Evolutionary conservation across 306 rosid species (phyloP).

Genomic region (Gleditsia sinensis): DNA sequence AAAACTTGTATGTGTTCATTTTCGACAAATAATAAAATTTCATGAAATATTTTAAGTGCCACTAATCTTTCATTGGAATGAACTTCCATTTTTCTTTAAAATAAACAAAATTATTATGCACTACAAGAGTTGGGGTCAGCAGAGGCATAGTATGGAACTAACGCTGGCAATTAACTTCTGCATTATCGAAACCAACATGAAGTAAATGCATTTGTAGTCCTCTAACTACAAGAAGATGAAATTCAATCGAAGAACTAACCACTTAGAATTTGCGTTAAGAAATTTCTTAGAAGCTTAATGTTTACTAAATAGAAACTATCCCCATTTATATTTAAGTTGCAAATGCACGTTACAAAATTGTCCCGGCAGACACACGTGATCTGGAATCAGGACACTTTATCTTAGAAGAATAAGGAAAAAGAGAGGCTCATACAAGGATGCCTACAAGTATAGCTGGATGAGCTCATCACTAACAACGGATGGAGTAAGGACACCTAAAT

Average conservation of each 20-base stretch:
- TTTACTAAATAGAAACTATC: background rate
- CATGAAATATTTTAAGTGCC: too few relatives aligned
- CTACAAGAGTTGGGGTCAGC: too few relatives aligned
- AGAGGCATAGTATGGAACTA: too few relatives aligned
- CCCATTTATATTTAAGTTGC: conserved; percentile 8
- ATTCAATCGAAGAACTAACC: background rate
- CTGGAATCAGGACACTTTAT: conserved; percentile 8
- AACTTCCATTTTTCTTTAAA: too few relatives aligned
- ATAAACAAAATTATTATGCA: too few relatives aligned
- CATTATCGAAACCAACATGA: too few relatives aligned
- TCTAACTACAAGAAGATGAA: background rate
- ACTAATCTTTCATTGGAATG: too few relatives aligned
- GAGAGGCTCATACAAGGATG: conserved; percentile 15
- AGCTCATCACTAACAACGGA: conserved; percentile 98
- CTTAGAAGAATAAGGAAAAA: background rate
- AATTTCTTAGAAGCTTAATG: too few relatives aligned
- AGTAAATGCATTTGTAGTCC: too few relatives aligned
- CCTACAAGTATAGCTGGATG: conserved; percentile 87
- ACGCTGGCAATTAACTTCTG: background rate
- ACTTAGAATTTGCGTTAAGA: too few relatives aligned
- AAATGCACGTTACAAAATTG: conserved; percentile 31
- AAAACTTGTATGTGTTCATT: too few relatives aligned
- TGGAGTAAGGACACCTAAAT: conserved; percentile 93
- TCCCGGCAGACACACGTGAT: conserved; percentile 1
- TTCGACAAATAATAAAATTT: too few relatives aligned